Base-by-base conservation (phyloP, 371 early-diverging fungal species). In the Rhizopus arrhizus region DNA sequence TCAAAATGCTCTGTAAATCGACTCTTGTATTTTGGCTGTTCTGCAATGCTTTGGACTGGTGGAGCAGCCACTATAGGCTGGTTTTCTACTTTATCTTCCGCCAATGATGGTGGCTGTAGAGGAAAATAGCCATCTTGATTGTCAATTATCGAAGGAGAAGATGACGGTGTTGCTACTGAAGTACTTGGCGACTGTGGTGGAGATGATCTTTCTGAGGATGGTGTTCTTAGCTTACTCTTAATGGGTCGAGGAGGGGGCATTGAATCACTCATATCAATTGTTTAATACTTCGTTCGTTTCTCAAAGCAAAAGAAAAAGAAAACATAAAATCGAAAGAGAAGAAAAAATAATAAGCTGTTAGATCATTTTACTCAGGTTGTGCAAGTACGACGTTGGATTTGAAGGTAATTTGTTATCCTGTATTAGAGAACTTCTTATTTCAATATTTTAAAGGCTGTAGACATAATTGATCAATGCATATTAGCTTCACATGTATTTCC, bases 1-100 rank as follows among this genome's bases (percentile, higher is more conserved):
- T 73, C 77, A 52, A 77, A 73, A 40, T 73, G 69, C 28, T 73
- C 74, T n/a, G 53, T 69, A 36, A 71, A 73, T 9, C 72, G 53
- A 28, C 74, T 71, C n/a, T 45, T 47, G 43, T 67, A 61, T 10
- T 48, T 63, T 2, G 53, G 40, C 34, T 32, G 46, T 40, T 34
- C n/a, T 8, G 15, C 31, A 8, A 9, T 10, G 10, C 28, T 22
- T 4, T 48, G 48, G 2, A 28, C 29, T 29, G 22, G 22, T 22
- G 22, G 22, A 22, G 22, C 22, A 22, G 22, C 22, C 22, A 22
- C 6, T 8, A 12, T 8, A 48, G 48, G 15, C 4, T 48, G 48
- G 2, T 8, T 16, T 48, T 16, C 15, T 45, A 40, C 22, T 40
- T 8, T 56, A 53, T 38, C 40, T 11, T 38, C 40, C 8, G 13